Base-by-base conservation (phyloP, 208 protist genomes). In the Leptomonas seymouri region DNA sequence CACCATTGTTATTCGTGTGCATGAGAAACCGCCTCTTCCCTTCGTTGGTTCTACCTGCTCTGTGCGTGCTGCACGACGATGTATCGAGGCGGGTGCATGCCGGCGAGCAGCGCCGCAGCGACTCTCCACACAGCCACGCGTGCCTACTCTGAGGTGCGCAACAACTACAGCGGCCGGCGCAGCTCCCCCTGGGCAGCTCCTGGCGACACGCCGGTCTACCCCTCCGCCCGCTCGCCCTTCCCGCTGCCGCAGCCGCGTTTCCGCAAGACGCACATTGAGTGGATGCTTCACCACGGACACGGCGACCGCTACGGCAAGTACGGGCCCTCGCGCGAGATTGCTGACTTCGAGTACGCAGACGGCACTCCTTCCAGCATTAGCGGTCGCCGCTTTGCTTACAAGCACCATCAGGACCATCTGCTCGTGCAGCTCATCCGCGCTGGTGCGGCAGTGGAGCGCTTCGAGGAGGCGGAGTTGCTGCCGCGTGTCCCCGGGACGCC, bases 201-300 rank as follows among this genome's bases (percentile, higher is more conserved):
- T 0, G 82, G 77, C 23, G 45, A 61, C 39, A 41, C 39, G 6
- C 85, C 88, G 53, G 48, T 36, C 45, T 94, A 95, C 62, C 90
- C 90, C 0, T 44, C 71, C 3, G 63, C 84, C 18, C 75, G 78
- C 54, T 82, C 84, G 8, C 71, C 66, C 48, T 86, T 86, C 36
- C 87, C 85, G 4, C 78, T 86, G 20, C 51, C 60, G 15, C 59
- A 50, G 46, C 90, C 90, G 2, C 64, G 67, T 23, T 84, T 96
- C 62, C 87, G 90, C 54, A 92, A 93, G 81, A 93, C 90, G 39
- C 86, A 90, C 80, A 88, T 90, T 56, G 91, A 96, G 69, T 96
- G 91, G 89, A 85, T 75, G 76, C 75, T 86, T 36, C 85, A 91
- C 56, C 88, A 96, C 75, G 88, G 88, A 31, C 77, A 96, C 73